These are phyloP conservation scores for Kitagawia praeruptora DNA, from an alignment of 129 eudicot genomes.

Conservation along the genomic window DNA sequence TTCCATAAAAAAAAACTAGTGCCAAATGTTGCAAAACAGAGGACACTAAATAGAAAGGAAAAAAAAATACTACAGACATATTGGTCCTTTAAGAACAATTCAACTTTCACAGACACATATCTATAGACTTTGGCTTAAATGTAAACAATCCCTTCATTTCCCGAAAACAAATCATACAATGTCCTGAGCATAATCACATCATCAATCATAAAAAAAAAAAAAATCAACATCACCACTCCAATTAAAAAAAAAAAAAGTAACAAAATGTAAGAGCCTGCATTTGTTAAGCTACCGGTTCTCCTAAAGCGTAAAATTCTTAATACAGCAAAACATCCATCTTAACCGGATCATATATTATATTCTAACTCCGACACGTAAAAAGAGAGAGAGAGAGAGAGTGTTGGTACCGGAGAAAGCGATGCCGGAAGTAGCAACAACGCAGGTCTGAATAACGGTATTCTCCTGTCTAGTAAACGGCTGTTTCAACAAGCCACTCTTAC, in stretches of 20 bases:
- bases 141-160: no score
- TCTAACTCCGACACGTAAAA: neutral
- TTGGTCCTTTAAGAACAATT: neutral
- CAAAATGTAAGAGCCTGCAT: neutral
- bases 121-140: no score
- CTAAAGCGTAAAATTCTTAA: neutral
- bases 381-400: neutral
- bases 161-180: no score
- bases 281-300: no score
- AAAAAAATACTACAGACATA: neutral
- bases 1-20: no score
- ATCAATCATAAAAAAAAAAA: no score
- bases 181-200: no score
- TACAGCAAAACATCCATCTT: no score
- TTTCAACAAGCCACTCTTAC: slow-evolving; percentile 54
- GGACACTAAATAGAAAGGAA: no score
- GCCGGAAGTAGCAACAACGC: slow-evolving; percentile 94
- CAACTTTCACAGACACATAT: no score
- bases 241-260: no score
- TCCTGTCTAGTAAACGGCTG: slow-evolving; percentile 96
- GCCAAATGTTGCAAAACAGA: no score
- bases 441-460: slow-evolving; percentile 92
- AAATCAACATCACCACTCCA: neutral
- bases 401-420: slow-evolving; percentile 78
- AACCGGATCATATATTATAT: neutral